Base-by-base conservation (phyloP, 257 asterid genomes). In the Ballota nigra region DNA sequence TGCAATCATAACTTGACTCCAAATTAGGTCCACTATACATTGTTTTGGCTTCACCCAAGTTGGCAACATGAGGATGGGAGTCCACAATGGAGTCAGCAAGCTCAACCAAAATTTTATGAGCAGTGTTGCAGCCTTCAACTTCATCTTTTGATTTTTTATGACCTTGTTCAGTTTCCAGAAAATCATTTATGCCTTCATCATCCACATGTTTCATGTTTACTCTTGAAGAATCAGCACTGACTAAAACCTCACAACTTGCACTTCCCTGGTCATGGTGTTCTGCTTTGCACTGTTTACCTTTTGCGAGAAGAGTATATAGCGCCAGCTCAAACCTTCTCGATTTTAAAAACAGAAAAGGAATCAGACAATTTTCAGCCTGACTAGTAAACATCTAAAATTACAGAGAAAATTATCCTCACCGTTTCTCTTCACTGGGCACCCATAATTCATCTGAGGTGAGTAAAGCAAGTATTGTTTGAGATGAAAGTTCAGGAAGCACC, bases 401-500 rank as follows among this genome's bases (percentile, higher is more conserved):
- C 15, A 23, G 47, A 34, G 12, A 22, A 72, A 51, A 28, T 62
- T 26, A 11, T 73, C 69, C 89, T 89, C 80, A 91, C 99, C 99
- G 85, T 86, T 83, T 87, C 84, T 91, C 96, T 85, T 94, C 99
- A 81, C 89, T 86, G 71, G 92, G 89, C 68, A 94, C 99, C 99
- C 97, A 94, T 78, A 94, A 77, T 77, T 86, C 93, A 75, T 94
- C 97, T 73, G 98, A 94, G 58, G 93, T 88, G 79, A 94, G 92
- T 76, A 94, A 81, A 38, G 99, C 96, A 66, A 80, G 91, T 74
- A 91, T 72, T 38, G 98, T 94, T 80, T 92, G 98, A 76, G 97
- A 78, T 55, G 99, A 94, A 75, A 94, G 98, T 75, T 87, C 88
- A 19, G 99, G 97, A 76, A 94, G 98, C 80, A 94, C 99, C 99